These are phyloP conservation scores for Heliamphora exappendiculata DNA, from an alignment of 148 eudicot genomes.

Conservation along the genomic window DNA sequence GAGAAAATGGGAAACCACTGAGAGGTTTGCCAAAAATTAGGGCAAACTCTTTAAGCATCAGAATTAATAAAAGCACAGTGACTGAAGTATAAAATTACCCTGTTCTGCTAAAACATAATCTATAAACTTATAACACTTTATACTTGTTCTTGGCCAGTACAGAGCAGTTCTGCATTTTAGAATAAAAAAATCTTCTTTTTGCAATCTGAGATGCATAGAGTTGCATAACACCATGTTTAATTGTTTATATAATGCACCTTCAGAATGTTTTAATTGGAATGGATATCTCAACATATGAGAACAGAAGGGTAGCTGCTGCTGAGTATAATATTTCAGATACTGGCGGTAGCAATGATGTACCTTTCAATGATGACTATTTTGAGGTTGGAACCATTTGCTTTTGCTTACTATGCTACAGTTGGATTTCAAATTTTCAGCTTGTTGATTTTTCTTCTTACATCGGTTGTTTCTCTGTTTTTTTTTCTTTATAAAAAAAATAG, in stretches of 20 bases:
- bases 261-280: constrained; percentile 45
- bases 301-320: constrained; percentile 23
- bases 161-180: too few species aligned
- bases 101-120: too few species aligned
- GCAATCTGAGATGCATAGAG: neutral
- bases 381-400: constrained; percentile 24
- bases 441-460: neutral
- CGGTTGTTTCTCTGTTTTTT: neutral
- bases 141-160: too few species aligned
- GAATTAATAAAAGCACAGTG: too few species aligned
- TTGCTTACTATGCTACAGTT: neutral
- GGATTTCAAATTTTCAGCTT: neutral
- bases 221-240: neutral
- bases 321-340: constrained; percentile 22
- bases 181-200: neutral
- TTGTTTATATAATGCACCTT: constrained; percentile 5
- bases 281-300: constrained; percentile 29
- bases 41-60: too few species aligned
- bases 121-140: too few species aligned
- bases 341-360: constrained; percentile 15
- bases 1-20: too few species aligned
- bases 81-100: too few species aligned
- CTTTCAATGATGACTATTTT: constrained; percentile 20
- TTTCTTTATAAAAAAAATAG: constrained; percentile 22
- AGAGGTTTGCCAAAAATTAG: too few species aligned